Conservation (phyloP, 2,329 filamentous ascomycete genomes). For the Aspergillus neotritici region DNA sequence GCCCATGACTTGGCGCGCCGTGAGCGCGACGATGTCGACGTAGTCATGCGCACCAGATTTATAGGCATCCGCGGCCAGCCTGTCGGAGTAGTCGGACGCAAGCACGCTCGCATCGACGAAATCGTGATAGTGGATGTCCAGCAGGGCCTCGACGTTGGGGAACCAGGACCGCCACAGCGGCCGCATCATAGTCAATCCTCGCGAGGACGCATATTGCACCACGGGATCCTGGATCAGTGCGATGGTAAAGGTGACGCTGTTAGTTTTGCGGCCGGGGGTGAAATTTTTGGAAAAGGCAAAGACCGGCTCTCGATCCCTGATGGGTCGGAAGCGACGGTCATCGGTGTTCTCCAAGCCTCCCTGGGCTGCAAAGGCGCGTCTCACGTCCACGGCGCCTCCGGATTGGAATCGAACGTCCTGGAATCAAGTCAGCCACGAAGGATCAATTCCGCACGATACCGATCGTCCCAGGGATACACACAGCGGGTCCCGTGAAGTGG, state of each 20-base stretch:
- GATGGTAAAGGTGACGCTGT: constrained; percentile 67
- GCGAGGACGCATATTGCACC: constrained; percentile 69
- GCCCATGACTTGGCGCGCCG: constrained; percentile 73
- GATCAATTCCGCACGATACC: background rate
- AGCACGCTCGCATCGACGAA: constrained; percentile 59
- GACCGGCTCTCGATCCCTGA: constrained; percentile 73
- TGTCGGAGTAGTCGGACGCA: constrained; percentile 66
- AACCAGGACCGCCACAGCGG: constrained; percentile 78
- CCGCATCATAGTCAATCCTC: constrained; percentile 70
- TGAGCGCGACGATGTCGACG: constrained; percentile 69
- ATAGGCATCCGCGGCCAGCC: constrained; percentile 65
- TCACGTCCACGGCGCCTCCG: constrained; percentile 60
- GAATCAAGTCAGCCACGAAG: constrained; percentile 9
- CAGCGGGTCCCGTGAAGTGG: constrained; percentile 65
- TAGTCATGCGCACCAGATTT: constrained; percentile 69
- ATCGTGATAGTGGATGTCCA: constrained; percentile 71
- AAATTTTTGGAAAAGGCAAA: constrained; percentile 72
- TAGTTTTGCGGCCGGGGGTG: constrained; percentile 43
- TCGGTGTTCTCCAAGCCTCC: constrained; percentile 61
- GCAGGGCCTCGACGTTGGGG: constrained; percentile 53
- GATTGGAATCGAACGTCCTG: constrained; percentile 62
- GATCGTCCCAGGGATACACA: constrained; percentile 19
- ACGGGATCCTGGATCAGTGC: constrained; percentile 72
- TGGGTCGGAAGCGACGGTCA: constrained; percentile 61
- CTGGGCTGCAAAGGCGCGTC: constrained; percentile 63